phyloP scores from a whole-genome alignment of 345 rosid species.

The Angophora floribunda region DNA sequence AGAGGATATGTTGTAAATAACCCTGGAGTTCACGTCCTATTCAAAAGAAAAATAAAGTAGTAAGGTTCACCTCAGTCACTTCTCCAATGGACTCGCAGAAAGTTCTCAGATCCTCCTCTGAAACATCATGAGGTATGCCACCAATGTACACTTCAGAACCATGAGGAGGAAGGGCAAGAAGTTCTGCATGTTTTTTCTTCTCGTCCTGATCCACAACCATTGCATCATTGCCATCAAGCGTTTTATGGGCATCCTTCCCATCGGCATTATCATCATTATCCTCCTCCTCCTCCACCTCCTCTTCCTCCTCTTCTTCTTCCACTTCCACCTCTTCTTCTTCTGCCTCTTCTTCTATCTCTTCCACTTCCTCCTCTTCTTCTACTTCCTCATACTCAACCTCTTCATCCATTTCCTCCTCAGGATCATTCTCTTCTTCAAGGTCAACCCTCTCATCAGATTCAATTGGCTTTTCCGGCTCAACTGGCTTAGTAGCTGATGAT shows the following conservation, averaged over 20 bases:
- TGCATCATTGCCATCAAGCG: conserved; percentile 12
- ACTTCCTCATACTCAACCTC: conserved; percentile 75
- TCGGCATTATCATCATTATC: conserved; percentile 4
- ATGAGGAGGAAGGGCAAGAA: conserved; percentile 86
- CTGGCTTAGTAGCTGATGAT: conserved; percentile 28
- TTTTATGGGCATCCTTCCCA: conserved; percentile 8
- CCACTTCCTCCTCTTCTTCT: conserved; percentile 59
- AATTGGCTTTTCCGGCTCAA: conserved; percentile 38
- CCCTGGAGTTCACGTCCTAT: neutral
- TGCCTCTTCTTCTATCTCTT: conserved; percentile 40
- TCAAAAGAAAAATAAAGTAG: neutral
- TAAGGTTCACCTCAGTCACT: conserved; percentile 58
- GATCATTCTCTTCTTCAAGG: conserved; percentile 59
- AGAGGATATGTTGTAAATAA: neutral
- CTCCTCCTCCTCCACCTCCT: conserved; percentile 26
- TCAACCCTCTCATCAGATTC: conserved; percentile 66
- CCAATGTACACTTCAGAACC: conserved; percentile 92
- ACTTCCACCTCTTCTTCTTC: conserved; percentile 25
- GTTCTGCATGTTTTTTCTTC: conserved; percentile 52
- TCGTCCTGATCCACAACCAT: conserved; percentile 39
- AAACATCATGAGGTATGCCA: conserved; percentile 61
- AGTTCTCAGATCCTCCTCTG: conserved; percentile 60
- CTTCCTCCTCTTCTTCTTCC: conserved; percentile 45
- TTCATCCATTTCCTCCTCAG: conserved; percentile 67
- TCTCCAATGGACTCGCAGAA: conserved; percentile 82